Evolutionary conservation across 2,329 filamentous ascomycete genomes (phyloP), one percentile per base, ranked within the genome.

Genomic region (Calonectria ilicicola): DNA sequence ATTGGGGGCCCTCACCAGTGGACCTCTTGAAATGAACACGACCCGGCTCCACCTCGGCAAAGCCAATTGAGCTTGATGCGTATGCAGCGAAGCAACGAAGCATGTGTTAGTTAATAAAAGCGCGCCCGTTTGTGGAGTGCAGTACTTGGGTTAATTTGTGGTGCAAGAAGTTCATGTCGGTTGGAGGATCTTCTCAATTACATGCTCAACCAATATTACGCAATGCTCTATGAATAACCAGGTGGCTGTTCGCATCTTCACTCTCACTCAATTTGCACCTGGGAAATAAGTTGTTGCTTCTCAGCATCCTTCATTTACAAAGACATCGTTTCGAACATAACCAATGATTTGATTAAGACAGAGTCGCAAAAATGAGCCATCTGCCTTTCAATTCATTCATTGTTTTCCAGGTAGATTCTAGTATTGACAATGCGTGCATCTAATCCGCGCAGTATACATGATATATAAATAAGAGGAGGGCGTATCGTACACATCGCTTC

Each of bases 391-490:
- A 32, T 10, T 40, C 40, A 12, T 67, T 68, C 29, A 47, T 40
- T 10, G 23, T 21, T 46, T 49, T 63, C 60, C 49, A 42, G 58
- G 7, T 32, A 66, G 47, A 53, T 40, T 72, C 44, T 69, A 65
- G 32, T 66, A 40, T 64, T 47, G 68, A 62, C 66, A 65, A 62
- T 60, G 27, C 19, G 60, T 65, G 27, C 56, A 44, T 65, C 72
- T 77, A 69, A 62, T 68, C n/a, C 42, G 21, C 51, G 60, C 15
- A n/a, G 67, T 69, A 29, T 69, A 72, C 53, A 72, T 67, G 56
- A 72, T 70, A 74, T 70, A 74, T 69, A 72, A 72, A 65, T 74
- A 76, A 72, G 74, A 74, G 73, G 62, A 72, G 74, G 67, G 74
- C 53, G 58, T 77, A 76, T 73, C 69, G 72, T 76, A 77, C 74